Evolutionary conservation across 2,329 filamentous ascomycete species (phyloP).

Genomic region (Albifimbria verrucaria): DNA sequence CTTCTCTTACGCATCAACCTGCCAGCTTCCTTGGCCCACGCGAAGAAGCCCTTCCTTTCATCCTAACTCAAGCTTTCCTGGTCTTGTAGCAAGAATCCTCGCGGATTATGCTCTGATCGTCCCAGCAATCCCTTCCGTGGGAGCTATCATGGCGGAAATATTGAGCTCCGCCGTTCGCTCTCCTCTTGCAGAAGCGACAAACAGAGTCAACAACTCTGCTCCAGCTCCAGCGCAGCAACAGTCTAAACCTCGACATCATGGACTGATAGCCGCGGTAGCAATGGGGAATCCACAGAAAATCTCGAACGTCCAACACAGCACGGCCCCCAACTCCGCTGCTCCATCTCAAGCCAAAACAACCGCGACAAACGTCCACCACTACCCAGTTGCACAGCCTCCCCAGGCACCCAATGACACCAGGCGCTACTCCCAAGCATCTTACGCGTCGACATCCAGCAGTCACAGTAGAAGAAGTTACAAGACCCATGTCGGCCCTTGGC

Average conservation of each 20-base stretch:
- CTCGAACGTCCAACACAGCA: conserved; percentile 6
- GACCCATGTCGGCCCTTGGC: conserved; percentile 90
- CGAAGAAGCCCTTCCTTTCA: no score
- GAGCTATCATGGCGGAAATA: conserved; percentile 16
- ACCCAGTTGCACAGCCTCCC: conserved; percentile 14
- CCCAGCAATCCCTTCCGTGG: conserved; percentile 12
- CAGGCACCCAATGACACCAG: conserved; percentile 30
- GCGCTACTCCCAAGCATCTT: conserved; percentile 38
- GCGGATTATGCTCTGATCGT: conserved; percentile 35
- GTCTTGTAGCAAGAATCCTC: no score
- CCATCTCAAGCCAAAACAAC: conserved; percentile 2
- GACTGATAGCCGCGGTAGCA: conserved; percentile 11
- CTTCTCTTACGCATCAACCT: conserved; percentile 5
- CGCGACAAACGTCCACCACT: conserved; percentile 15
- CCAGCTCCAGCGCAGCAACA: conserved; percentile 20
- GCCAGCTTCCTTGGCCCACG: conserved; percentile 8
- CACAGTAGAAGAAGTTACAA: conserved; percentile 46
- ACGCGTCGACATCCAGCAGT: conserved; percentile 36
- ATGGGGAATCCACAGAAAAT: conserved; percentile 1
- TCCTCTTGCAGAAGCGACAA: conserved; percentile 45
- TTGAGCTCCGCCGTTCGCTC: conserved; percentile 19
- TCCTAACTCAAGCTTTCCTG: no score
- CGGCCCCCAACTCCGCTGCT: neutral
- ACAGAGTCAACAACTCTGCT: conserved; percentile 42
- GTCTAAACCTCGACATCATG: conserved; percentile 27